phyloP scores from a whole-genome alignment of 2,329 filamentous ascomycete genomes.

The Botrytis medusae region DNA sequence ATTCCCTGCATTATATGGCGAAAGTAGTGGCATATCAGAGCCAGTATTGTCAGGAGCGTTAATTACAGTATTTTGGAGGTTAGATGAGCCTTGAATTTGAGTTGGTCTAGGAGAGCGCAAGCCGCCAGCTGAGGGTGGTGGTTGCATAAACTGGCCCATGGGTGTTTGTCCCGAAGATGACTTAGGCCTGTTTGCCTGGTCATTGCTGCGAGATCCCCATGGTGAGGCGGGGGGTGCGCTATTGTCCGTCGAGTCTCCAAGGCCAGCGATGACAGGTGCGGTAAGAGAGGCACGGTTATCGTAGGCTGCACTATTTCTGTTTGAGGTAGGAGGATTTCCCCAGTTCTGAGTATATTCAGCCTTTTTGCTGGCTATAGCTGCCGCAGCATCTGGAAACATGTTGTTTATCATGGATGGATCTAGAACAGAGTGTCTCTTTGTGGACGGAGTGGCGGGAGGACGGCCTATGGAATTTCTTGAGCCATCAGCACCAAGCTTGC shows the following conservation, averaged over 20 bases:
- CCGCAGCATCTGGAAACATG: conserved; percentile 98
- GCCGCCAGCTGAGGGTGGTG: conserved; percentile 64
- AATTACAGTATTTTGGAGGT: conserved; percentile 82
- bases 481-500: conserved; percentile 84
- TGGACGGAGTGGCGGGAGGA: conserved; percentile 71
- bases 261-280: conserved; percentile 71
- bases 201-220: conserved; percentile 63
- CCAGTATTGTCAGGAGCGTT: conserved; percentile 67
- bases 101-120: conserved; percentile 75
- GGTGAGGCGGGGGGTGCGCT: conserved; percentile 70
- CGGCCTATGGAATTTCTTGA: conserved; percentile 84
- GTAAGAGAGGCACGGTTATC: conserved; percentile 72
- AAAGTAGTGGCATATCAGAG: conserved; percentile 78
- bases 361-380: conserved; percentile 97
- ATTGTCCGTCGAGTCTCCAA: conserved; percentile 61
- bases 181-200: conserved; percentile 66
- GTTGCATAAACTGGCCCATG: conserved; percentile 95
- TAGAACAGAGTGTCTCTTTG: conserved; percentile 92
- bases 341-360: conserved; percentile 96
- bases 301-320: conserved; percentile 83
- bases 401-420: conserved; percentile 92
- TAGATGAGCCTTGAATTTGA: conserved; percentile 62
- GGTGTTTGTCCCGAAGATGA: conserved; percentile 73
- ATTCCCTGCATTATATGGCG: conserved; percentile 75
- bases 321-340: conserved; percentile 83